Evolutionary conservation across 148 eudicot genomes (phyloP).

Genomic region (Hydrangea macrophylla): DNA sequence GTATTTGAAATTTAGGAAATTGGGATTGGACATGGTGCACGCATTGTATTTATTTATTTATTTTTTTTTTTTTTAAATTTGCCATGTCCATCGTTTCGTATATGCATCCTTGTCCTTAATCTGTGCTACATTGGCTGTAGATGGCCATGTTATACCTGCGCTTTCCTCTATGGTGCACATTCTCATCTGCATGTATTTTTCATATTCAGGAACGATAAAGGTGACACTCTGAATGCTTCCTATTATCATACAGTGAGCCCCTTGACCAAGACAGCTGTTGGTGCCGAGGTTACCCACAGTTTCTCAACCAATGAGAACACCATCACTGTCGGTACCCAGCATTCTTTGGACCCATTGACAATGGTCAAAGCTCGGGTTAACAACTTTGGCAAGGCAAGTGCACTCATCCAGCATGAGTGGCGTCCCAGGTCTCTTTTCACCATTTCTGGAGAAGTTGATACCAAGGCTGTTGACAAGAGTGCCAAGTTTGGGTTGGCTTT

Average conservation of each 20-base stretch:
- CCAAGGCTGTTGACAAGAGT: slow-evolving; percentile 61
- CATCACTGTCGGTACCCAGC: slow-evolving; percentile 72
- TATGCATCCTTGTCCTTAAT: too few species aligned
- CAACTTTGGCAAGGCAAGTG: slow-evolving; percentile 70
- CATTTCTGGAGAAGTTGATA: slow-evolving; percentile 79
- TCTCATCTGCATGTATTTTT: neutral
- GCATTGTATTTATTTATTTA: too few species aligned
- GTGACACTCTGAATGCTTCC: slow-evolving; percentile 62
- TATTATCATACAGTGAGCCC: slow-evolving; percentile 60
- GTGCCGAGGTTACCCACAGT: slow-evolving; percentile 66
- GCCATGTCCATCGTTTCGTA: too few species aligned
- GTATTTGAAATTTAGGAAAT: too few species aligned
- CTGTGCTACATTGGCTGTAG: too few species aligned
- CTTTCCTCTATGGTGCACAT: neutral
- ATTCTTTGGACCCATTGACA: slow-evolving; percentile 61
- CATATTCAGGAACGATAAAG: slow-evolving; percentile 73
- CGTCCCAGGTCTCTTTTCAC: slow-evolving; percentile 71
- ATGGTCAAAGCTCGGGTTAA: slow-evolving; percentile 62
- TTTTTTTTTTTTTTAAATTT: too few species aligned
- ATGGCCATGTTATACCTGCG: too few species aligned
- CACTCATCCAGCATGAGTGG: slow-evolving; percentile 77
- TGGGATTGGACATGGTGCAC: too few species aligned
- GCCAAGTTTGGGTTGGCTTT: slow-evolving; percentile 78
- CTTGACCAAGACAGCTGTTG: slow-evolving; percentile 53
- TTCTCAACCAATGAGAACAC: slow-evolving; percentile 75